phyloP scores from a whole-genome alignment of 257 asterid species.

The Nicotiana tabacum region DNA sequence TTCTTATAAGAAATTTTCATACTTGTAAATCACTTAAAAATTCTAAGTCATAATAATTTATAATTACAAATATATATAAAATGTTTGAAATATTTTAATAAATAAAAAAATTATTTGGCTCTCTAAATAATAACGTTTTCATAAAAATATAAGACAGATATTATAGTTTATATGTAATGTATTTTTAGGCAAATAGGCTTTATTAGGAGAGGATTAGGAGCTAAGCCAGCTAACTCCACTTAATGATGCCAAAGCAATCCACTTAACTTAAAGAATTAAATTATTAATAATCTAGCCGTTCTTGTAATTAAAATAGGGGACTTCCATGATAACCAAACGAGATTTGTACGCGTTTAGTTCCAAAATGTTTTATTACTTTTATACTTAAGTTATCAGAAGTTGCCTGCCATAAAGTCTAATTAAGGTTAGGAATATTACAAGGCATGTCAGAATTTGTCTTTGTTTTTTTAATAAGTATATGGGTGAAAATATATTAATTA shows the following conservation, averaged over 20 bases:
- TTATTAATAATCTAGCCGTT: slow-evolving; percentile 5
- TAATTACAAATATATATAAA: neutral
- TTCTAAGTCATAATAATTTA: no score
- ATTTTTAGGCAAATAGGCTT: neutral
- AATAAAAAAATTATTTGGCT: neutral
- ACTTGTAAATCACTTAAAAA: neutral
- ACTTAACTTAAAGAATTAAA: neutral
- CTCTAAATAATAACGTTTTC: neutral
- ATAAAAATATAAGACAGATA: neutral
- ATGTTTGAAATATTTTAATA: neutral
- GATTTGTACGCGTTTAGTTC: slow-evolving; percentile 18
- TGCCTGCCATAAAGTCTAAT: slow-evolving; percentile 33
- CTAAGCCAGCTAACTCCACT: slow-evolving; percentile 12
- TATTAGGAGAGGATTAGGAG: slow-evolving; percentile 1
- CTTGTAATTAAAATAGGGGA: slow-evolving; percentile 6
- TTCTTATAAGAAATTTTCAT: no score
- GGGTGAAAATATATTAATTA: slow-evolving; percentile 1
- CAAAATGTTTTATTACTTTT: slow-evolving; percentile 1
- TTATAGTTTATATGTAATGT: neutral
- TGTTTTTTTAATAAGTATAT: neutral
- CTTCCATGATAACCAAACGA: slow-evolving; percentile 7
- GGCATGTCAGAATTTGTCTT: slow-evolving; percentile 49
- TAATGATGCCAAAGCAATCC: slow-evolving; percentile 10
- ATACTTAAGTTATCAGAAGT: slow-evolving; percentile 20
- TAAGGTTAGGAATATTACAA: slow-evolving; percentile 14